Conservation (phyloP, 208 protist species). For the Lotmaria passim region DNA sequence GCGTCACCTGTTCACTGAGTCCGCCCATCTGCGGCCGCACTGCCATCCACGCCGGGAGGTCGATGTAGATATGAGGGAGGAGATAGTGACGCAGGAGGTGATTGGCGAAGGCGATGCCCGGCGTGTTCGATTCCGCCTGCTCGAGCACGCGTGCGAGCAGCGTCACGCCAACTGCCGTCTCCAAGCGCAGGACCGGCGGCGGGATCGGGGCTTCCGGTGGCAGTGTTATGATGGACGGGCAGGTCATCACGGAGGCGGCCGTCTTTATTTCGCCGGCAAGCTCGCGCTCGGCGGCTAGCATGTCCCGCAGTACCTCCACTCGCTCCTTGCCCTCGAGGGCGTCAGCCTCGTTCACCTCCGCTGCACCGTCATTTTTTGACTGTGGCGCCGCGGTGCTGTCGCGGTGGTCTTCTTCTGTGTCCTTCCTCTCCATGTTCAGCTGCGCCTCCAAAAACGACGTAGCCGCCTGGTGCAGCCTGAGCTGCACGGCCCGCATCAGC, state of each 20-base stretch:
- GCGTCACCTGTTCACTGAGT: slow-evolving; percentile 77
- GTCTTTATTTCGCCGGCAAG: slow-evolving; percentile 26
- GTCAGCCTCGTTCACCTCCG: background rate
- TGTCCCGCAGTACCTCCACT: slow-evolving; percentile 23
- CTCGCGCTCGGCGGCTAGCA: slow-evolving; percentile 34
- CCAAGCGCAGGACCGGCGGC: slow-evolving; percentile 55
- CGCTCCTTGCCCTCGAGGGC: slow-evolving; percentile 4
- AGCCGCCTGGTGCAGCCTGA: slow-evolving; percentile 47
- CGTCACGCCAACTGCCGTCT: slow-evolving; percentile 65
- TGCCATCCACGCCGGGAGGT: slow-evolving; percentile 44
- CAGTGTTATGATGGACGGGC: slow-evolving; percentile 56
- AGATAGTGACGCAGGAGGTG: slow-evolving; percentile 71
- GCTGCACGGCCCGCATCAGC: slow-evolving; percentile 50
- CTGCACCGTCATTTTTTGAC: slow-evolving; percentile 6
- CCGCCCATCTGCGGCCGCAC: slow-evolving; percentile 56
- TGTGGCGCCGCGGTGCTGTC: background rate
- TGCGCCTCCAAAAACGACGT: slow-evolving; percentile 39
- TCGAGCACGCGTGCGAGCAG: slow-evolving; percentile 80
- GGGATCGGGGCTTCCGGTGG: slow-evolving; percentile 58
- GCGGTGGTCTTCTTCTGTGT: background rate
- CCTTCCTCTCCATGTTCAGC: background rate
- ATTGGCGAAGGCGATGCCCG: slow-evolving; percentile 64
- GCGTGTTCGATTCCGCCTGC: slow-evolving; percentile 52
- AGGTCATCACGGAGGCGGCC: background rate
- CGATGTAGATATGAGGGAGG: slow-evolving; percentile 79